A percentile compares a stretch with the other conserved stretches of the same genome.
phyloP scores from a whole-genome alignment of 768 basidiomycete genomes.

The Mycena filopes region DNA sequence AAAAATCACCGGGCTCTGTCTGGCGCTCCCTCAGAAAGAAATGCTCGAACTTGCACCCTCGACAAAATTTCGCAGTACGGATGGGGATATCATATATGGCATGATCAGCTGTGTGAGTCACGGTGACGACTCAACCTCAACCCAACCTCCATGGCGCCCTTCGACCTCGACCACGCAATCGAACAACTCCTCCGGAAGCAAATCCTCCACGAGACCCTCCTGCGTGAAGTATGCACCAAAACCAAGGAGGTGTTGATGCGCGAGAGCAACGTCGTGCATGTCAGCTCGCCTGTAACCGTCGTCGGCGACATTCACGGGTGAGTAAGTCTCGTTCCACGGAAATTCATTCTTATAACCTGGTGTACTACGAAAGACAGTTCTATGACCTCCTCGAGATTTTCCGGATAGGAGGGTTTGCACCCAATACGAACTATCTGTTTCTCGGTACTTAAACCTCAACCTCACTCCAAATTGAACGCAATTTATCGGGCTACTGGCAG shows the following conservation, averaged over 20 bases:
- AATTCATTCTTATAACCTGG: not conserved
- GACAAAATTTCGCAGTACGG: too few relatives aligned
- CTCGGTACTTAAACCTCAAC: too few relatives aligned
- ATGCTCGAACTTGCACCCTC: too few relatives aligned
- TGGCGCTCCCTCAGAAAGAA: too few relatives aligned
- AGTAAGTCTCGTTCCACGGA: slow-evolving; percentile 50
- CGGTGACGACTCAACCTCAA: not conserved
- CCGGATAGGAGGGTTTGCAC: slow-evolving; percentile 96
- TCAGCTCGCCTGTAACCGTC: slow-evolving; percentile 97
- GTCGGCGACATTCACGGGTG: slow-evolving; percentile 99
- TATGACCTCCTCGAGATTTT: slow-evolving; percentile 99
- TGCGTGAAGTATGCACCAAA: slow-evolving; percentile 99
- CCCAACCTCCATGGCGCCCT: slow-evolving; percentile 63
- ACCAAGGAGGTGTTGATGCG: slow-evolving; percentile 99
- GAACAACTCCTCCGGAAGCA: slow-evolving; percentile 90
- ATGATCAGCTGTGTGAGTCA: too few relatives aligned
- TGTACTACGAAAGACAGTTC: slow-evolving; percentile 77
- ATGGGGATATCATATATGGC: too few relatives aligned
- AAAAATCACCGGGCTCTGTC: too few relatives aligned
- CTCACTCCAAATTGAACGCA: not conserved
- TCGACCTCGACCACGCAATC: slow-evolving; percentile 97
- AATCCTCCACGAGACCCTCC: slow-evolving; percentile 90
- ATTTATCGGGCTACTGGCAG: slow-evolving; percentile 55
- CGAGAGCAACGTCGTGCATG: slow-evolving; percentile 97
- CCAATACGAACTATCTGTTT: slow-evolving; percentile 98